These are phyloP conservation scores for Saccharomycodes ludwigii DNA, from an alignment of 805 yeast genomes.

Conservation along the genomic window DNA sequence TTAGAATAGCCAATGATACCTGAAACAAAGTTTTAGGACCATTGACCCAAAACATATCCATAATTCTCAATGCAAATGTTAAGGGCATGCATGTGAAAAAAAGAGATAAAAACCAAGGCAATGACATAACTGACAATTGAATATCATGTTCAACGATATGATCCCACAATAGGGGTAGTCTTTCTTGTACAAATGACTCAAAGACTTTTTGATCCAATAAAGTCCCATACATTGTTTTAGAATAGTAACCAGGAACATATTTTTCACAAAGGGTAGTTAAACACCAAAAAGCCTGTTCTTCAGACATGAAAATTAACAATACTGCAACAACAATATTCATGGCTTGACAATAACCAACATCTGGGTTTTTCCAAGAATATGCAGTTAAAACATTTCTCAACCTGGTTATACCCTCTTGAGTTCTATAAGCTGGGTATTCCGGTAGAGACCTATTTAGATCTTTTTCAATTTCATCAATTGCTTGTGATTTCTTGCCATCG, in stretches of 20 bases:
- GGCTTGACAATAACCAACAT: constrained; percentile 96
- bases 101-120: constrained; percentile 92
- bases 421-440: constrained; percentile 90
- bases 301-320: constrained; percentile 71
- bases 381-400: constrained; percentile 84
- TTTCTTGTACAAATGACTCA: constrained; percentile 77
- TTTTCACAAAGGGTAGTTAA: constrained; percentile 69
- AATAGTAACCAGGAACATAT: constrained; percentile 89
- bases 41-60: constrained; percentile 81
- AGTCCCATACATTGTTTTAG: constrained; percentile 96
- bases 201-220: constrained; percentile 86
- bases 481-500: constrained; percentile 55
- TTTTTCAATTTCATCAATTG: constrained; percentile 93
- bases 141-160: constrained; percentile 73
- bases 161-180: constrained; percentile 80
- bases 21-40: constrained; percentile 87
- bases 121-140: constrained; percentile 81
- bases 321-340: constrained; percentile 92
- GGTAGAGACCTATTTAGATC: constrained; percentile 91
- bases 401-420: constrained; percentile 70
- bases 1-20: constrained; percentile 82
- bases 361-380: constrained; percentile 94
- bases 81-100: constrained; percentile 90
- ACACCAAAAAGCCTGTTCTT: constrained; percentile 96
- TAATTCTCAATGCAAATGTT: constrained; percentile 80